Percentiles rank a stretch among this genome's conserved stretches.
Evolutionary conservation across 495 filamentous ascomycete genomes (phyloP).

Genomic region (Xylaria acuta): DNA sequence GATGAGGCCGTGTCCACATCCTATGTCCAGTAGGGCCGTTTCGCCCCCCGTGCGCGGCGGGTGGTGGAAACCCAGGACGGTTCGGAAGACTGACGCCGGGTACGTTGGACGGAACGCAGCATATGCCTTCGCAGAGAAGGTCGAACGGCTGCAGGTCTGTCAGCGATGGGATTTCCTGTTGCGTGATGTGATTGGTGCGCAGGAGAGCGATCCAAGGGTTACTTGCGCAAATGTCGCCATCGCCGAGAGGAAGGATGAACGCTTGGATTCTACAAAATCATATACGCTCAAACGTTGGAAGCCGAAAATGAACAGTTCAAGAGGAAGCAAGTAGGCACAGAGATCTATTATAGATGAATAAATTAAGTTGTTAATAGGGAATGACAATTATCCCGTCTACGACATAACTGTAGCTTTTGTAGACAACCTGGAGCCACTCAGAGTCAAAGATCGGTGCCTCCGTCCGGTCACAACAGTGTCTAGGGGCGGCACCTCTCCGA

Average conservation of each 20-base stretch:
- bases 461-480: neutral
- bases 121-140: conserved; percentile 62
- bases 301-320: neutral
- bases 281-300: neutral
- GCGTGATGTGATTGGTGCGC: conserved; percentile 7
- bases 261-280: neutral
- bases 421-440: neutral
- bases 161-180: conserved; percentile 38
- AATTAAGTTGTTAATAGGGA: no score
- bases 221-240: conserved; percentile 59
- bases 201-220: conserved; percentile 18
- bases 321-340: neutral
- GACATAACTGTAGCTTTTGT: neutral
- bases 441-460: neutral
- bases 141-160: conserved; percentile 45
- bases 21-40: conserved; percentile 62
- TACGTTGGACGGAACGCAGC: conserved; percentile 70
- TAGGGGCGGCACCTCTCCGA: conserved; percentile 16
- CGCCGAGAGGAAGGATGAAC: neutral
- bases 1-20: conserved; percentile 65
- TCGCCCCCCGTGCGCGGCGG: conserved; percentile 34
- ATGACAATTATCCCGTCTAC: neutral
- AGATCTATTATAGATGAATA: neutral
- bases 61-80: conserved; percentile 61
- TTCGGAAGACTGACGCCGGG: conserved; percentile 59